phyloP scores from a whole-genome alignment of 805 yeast genomes.

The Nakazawaea wickerhamii region DNA sequence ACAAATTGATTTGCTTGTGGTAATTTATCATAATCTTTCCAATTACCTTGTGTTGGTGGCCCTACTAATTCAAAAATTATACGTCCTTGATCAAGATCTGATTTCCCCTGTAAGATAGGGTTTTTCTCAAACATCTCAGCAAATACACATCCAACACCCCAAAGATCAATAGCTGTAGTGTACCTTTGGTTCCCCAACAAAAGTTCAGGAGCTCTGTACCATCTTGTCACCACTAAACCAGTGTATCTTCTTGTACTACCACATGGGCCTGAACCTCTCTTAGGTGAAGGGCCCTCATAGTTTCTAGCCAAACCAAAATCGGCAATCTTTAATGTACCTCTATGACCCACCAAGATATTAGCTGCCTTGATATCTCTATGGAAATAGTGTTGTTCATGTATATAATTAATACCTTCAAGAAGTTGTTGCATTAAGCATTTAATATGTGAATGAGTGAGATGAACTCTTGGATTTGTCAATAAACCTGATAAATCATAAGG shows the following conservation, averaged over 20 bases:
- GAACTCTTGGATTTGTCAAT: conserved; percentile 69
- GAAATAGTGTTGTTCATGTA: conserved; percentile 56
- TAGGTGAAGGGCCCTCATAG: conserved; percentile 32
- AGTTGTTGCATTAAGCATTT: conserved; percentile 81
- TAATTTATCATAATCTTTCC: conserved; percentile 57
- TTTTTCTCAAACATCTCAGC: conserved; percentile 80
- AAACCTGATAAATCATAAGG: conserved; percentile 88
- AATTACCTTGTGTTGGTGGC: conserved; percentile 54
- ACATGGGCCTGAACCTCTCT: conserved; percentile 34
- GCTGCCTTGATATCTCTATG: conserved; percentile 97
- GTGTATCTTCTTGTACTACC: conserved; percentile 51
- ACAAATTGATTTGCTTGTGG: conserved; percentile 46
- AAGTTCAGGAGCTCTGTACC: conserved; percentile 97
- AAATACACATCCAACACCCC: conserved; percentile 97
- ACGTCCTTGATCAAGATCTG: conserved; percentile 86
- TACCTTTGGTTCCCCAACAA: conserved; percentile 79
- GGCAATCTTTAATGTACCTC: conserved; percentile 82
- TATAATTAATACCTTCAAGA: conserved; percentile 71
- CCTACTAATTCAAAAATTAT: conserved; percentile 79
- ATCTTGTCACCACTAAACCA: conserved; percentile 82
- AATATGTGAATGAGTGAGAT: conserved; percentile 58
- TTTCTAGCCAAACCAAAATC: conserved; percentile 92
- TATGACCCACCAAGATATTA: conserved; percentile 74
- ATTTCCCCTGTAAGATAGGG: conserved; percentile 81
- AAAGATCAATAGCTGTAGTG: conserved; percentile 92